Evolutionary conservation across 306 rosid genomes (phyloP), one percentile per base, ranked within the genome.

Genomic region (Argentina anserina): DNA sequence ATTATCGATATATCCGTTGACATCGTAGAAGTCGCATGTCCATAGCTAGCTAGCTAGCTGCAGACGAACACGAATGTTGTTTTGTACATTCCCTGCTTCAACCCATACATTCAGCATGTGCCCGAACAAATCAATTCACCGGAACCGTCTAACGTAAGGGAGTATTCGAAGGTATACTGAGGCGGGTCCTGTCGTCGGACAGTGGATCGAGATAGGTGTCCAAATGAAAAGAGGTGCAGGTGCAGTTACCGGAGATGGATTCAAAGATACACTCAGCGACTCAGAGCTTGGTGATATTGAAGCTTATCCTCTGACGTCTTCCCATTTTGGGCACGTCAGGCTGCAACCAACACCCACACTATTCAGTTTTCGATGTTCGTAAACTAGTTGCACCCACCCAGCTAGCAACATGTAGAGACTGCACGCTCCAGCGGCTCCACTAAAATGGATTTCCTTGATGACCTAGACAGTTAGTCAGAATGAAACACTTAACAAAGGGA

Each of bases 71-170:
- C 14, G 56, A 50, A 2, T 50, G 53, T 18, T 8, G 58, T 50
- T 50, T 50, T n/a, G 58, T n/a, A 50, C 58, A 7, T n/a, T n/a
- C n/a, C 58, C 58, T 6, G 52, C 52, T 15, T 14, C 20, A 3
- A 46, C 12, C 52, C 20, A 43, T 14, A 43, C 12, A 42, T 43
- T 18, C 50, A 46, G 50, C 50, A 50, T n/a, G 58, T n/a, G 28
- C 58, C 58, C 58, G n/a, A n/a, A n/a, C n/a, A n/a, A n/a, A n/a
- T n/a, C n/a, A 46, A 21, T 39, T 67, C 68, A 73, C 39, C 82
- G 6, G 60, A 50, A 56, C 71, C 71, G 52, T 49, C 65, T 0
- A 40, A 74, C 52, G 43, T 74, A 71, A 68, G 26, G 60, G 17
- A 15, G 4, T 1, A n/a, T n/a, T 4, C 20, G 41, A 7, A 43